Evolutionary conservation across 345 rosid species (phyloP).

Genomic region (Citrus australasica): DNA sequence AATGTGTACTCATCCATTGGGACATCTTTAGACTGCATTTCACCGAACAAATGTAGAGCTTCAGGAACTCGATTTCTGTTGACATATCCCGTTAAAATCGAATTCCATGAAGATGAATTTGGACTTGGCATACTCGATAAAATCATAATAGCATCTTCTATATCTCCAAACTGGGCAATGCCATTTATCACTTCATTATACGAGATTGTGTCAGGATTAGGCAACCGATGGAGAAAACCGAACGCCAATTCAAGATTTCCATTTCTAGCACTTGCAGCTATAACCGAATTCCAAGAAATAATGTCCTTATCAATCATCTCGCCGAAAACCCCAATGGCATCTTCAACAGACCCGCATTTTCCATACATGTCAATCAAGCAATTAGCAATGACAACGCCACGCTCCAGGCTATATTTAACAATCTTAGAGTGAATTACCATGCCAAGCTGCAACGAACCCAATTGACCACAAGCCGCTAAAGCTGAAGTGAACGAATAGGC

Average conservation of each 20-base stretch:
- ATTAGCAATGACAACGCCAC: slow-evolving; percentile 46
- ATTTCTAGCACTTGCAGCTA: slow-evolving; percentile 74
- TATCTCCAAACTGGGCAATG: slow-evolving; percentile 54
- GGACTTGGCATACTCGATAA: slow-evolving; percentile 49
- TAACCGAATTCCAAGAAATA: slow-evolving; percentile 77
- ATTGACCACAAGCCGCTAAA: slow-evolving; percentile 59
- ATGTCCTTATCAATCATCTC: slow-evolving; percentile 50
- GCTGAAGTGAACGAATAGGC: slow-evolving; percentile 65
- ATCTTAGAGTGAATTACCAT: slow-evolving; percentile 54
- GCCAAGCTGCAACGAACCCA: slow-evolving; percentile 35
- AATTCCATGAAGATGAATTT: slow-evolving; percentile 82
- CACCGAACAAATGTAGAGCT: slow-evolving; percentile 48
- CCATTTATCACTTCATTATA: slow-evolving; percentile 70
- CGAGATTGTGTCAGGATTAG: slow-evolving; percentile 64
- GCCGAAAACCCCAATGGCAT: slow-evolving; percentile 49
- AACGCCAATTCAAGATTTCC: slow-evolving; percentile 47
- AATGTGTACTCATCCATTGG: slow-evolving; percentile 54
- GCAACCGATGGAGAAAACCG: slow-evolving; percentile 48
- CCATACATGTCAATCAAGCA: slow-evolving; percentile 90
- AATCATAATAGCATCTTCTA: slow-evolving; percentile 42
- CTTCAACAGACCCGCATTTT: slow-evolving; percentile 54
- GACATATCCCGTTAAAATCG: slow-evolving; percentile 66
- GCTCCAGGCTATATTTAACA: slow-evolving; percentile 49
- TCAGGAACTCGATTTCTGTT: slow-evolving; percentile 43
- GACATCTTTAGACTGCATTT: slow-evolving; percentile 50